These are phyloP conservation scores for Xanthoceras sorbifolium DNA, from an alignment of 345 rosid genomes.

Conservation along the genomic window DNA sequence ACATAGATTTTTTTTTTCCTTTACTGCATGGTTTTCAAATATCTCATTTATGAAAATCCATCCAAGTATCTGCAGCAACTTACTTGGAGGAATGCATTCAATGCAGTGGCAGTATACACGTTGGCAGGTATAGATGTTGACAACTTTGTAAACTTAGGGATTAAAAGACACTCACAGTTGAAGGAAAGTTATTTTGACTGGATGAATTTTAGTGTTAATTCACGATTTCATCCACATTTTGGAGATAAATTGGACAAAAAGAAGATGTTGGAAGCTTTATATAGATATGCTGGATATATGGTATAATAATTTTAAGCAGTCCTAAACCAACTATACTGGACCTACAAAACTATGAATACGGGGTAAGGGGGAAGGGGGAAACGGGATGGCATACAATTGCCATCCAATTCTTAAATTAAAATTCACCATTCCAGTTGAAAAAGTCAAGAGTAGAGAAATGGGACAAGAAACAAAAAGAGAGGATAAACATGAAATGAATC, in stretches of 20 bases:
- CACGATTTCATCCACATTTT: not conserved
- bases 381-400: not conserved
- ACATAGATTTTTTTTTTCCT: not conserved
- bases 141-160: not conserved
- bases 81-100: slow-evolving; percentile 74
- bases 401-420: not conserved
- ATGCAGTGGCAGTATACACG: slow-evolving; percentile 67
- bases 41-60: not conserved
- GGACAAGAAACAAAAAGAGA: not conserved
- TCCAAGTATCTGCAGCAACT: slow-evolving; percentile 20
- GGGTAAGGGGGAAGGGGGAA: not conserved
- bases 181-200: not conserved
- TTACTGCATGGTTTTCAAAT: not conserved
- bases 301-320: not conserved
- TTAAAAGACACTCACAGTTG: not conserved
- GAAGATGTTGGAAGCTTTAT: not conserved
- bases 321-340: not conserved
- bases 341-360: not conserved
- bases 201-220: not conserved
- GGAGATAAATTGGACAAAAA: not conserved
- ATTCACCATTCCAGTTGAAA: not conserved
- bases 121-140: slow-evolving; percentile 64
- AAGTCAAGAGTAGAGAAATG: not conserved
- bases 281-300: not conserved
- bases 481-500: not conserved